A percentile compares a stretch with the other conserved stretches of the same genome.
Conservation (phyloP, 495 filamentous ascomycete species). For the Penicillium angulare region DNA sequence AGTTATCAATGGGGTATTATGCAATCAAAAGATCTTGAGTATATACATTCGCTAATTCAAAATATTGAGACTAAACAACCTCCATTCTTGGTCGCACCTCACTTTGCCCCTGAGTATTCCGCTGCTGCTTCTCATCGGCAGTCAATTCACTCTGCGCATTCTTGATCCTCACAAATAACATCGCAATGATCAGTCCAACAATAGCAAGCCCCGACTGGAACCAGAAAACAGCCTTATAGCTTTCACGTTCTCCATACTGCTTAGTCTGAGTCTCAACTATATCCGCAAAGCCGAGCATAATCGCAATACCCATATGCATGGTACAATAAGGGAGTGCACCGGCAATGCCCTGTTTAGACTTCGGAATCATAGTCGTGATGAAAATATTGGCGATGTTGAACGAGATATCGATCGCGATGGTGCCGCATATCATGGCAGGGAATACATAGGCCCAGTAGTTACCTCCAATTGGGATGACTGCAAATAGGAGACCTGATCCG, state of each 20-base stretch:
- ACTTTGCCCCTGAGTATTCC: no score
- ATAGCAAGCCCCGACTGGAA: conserved; percentile 58
- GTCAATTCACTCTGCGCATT: conserved; percentile 70
- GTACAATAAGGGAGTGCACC: conserved; percentile 67
- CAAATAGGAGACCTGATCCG: conserved; percentile 66
- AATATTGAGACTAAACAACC: no score
- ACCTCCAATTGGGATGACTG: conserved; percentile 60
- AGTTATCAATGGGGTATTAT: background rate
- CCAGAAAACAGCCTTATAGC: conserved; percentile 69
- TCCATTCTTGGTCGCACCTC: no score
- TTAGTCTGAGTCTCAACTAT: conserved; percentile 57
- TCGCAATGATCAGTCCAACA: conserved; percentile 54
- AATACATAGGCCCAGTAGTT: conserved; percentile 75
- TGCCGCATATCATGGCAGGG: conserved; percentile 78
- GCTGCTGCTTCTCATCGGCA: conserved; percentile 51
- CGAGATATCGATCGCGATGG: conserved; percentile 78
- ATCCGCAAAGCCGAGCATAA: conserved; percentile 76
- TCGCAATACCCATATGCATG: conserved; percentile 78
- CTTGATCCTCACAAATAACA: conserved; percentile 61
- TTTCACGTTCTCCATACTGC: conserved; percentile 40
- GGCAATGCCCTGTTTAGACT: conserved; percentile 69
- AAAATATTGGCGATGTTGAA: conserved; percentile 85
- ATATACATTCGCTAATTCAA: background rate
- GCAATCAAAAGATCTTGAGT: no score
- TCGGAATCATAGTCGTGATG: conserved; percentile 72